A percentile compares a stretch with the other conserved stretches of the same genome.
Conservation (phyloP, 176 grass and related monocot genomes). For the Oryza punctata region DNA sequence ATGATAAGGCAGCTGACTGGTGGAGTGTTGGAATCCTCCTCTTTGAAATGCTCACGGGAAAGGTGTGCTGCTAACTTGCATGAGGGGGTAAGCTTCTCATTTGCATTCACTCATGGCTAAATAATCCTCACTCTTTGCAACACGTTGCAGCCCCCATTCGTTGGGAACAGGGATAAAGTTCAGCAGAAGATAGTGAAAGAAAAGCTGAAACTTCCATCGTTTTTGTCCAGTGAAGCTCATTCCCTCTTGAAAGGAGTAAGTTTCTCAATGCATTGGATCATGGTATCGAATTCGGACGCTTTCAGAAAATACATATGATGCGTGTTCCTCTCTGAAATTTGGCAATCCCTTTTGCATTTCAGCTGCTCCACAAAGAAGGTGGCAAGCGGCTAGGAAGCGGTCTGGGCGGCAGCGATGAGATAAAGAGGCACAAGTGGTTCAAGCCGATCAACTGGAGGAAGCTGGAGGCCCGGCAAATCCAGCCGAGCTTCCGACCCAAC, state of each 20-base stretch:
- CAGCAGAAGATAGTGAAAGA: slow-evolving; percentile 93
- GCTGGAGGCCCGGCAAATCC: slow-evolving; percentile 73
- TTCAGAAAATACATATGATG: background rate
- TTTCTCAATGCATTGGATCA: background rate
- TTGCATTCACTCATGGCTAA: background rate
- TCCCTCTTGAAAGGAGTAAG: slow-evolving; percentile 96
- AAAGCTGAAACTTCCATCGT: slow-evolving; percentile 84
- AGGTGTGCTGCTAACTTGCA: slow-evolving; percentile 46
- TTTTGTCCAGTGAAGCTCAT: slow-evolving; percentile 89
- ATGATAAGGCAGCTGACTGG: slow-evolving; percentile 98
- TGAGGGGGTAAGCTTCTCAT: background rate
- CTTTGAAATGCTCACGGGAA: slow-evolving; percentile 98
- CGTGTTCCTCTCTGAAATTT: background rate
- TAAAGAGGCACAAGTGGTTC: slow-evolving; percentile 96
- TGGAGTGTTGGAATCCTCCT: slow-evolving; percentile 97
- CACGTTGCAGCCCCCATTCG: slow-evolving; percentile 68
- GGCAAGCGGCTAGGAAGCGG: slow-evolving; percentile 72
- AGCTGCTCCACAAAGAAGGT: slow-evolving; percentile 87
- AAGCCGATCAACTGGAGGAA: slow-evolving; percentile 89
- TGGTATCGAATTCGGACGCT: background rate
- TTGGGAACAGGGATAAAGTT: slow-evolving; percentile 76
- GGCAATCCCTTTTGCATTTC: background rate
- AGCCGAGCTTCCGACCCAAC: slow-evolving; percentile 81
- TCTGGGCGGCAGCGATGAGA: slow-evolving; percentile 55
- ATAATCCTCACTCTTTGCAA: slow-evolving; percentile 23